A percentile compares a stretch with the other conserved stretches of the same genome.
These are phyloP conservation scores for Excoecaria cochinchinensis DNA, from an alignment of 345 rosid species.

Conservation along the genomic window DNA sequence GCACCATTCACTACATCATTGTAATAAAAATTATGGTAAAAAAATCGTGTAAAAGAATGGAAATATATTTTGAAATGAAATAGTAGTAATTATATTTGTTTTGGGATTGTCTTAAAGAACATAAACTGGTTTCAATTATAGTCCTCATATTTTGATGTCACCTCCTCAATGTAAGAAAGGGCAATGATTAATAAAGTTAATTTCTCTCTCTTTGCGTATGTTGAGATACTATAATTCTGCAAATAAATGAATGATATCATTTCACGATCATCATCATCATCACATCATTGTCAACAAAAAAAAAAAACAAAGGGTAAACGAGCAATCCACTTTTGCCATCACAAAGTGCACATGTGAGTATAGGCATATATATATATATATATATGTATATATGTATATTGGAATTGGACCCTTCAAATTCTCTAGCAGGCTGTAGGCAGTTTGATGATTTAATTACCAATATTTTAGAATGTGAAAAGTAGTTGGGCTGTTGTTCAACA, in stretches of 20 bases:
- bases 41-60: no score
- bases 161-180: slow-evolving; percentile 5
- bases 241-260: background rate
- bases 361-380: no score
- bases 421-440: background rate
- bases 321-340: background rate
- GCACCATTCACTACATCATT: no score
- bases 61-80: no score
- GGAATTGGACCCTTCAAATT: background rate
- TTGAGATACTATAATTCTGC: background rate
- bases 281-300: background rate
- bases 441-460: background rate
- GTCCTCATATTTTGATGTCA: background rate
- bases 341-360: background rate
- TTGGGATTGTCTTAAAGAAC: no score
- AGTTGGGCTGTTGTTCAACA: background rate
- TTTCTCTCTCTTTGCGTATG: background rate
- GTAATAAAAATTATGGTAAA: no score
- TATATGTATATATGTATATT: no score
- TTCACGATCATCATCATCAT: background rate
- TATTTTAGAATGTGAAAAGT: background rate
- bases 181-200: background rate
- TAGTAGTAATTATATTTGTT: no score
- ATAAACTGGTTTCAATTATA: background rate
- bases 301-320: background rate